Conservation (phyloP, 495 filamentous ascomycete species). For the Neurospora terricola region DNA sequence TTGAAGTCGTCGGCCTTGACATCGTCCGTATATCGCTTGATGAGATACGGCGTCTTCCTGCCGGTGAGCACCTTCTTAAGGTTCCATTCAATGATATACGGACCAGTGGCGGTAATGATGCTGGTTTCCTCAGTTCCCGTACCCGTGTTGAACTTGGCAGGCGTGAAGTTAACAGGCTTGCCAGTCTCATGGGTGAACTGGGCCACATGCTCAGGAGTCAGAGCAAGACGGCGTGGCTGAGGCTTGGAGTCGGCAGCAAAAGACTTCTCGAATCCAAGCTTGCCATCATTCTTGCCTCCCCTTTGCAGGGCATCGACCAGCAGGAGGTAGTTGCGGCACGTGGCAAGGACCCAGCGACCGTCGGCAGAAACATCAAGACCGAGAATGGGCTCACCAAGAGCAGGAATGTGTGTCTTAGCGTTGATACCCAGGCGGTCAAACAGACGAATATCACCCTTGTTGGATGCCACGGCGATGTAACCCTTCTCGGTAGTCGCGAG, state of each 20-base stretch:
- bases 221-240: constrained; percentile 78
- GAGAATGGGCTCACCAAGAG: constrained; percentile 89
- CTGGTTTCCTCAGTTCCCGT: constrained; percentile 70
- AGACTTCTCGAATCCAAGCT: constrained; percentile 90
- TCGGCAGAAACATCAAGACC: constrained; percentile 91
- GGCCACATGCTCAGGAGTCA: constrained; percentile 83
- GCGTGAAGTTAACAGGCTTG: constrained; percentile 73
- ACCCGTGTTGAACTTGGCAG: constrained; percentile 90
- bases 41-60: constrained; percentile 78
- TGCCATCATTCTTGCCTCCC: constrained; percentile 90
- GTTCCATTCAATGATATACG: constrained; percentile 95
- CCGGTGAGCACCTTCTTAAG: constrained; percentile 75
- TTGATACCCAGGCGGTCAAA: constrained; percentile 96
- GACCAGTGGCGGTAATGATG: constrained; percentile 94
- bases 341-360: constrained; percentile 89
- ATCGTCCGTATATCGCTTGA: constrained; percentile 91
- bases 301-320: constrained; percentile 88
- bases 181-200: constrained; percentile 96
- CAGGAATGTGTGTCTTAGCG: constrained; percentile 93
- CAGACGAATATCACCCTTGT: constrained; percentile 94
- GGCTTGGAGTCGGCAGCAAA: constrained; percentile 91
- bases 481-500: constrained; percentile 91
- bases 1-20: constrained; percentile 99
- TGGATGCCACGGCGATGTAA: constrained; percentile 90
- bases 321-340: constrained; percentile 88